Conservation (phyloP, 805 yeast species). For the Starmerella roubikii region DNA sequence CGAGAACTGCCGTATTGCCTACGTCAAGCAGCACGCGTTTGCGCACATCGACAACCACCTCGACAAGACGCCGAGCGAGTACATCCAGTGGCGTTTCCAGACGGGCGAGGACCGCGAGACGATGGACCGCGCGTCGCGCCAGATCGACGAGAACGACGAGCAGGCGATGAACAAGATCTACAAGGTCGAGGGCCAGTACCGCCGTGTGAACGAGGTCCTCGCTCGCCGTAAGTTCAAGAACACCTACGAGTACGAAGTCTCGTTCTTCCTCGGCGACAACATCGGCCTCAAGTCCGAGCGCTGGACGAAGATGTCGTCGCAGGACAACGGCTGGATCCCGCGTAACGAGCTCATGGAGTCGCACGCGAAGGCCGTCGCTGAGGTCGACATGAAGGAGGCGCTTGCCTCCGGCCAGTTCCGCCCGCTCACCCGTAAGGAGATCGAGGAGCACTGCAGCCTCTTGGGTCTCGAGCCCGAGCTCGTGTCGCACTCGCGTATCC, state of each 20-base stretch:
- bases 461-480: conserved; percentile 97
- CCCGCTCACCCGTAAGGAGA: conserved; percentile 99
- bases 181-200: conserved; percentile 96
- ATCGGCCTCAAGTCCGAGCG: conserved; percentile 97
- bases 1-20: conserved; percentile 99
- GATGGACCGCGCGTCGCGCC: conserved; percentile 99
- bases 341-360: conserved; percentile 96
- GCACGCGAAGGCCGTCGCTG: conserved; percentile 98
- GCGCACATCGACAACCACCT: conserved; percentile 98
- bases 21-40: conserved; percentile 99
- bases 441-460: conserved; percentile 96
- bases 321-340: conserved; percentile 99
- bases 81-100: conserved; percentile 99
- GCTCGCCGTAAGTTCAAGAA: conserved; percentile 99
- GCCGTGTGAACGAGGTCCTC: conserved; percentile 89
- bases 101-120: conserved; percentile 99
- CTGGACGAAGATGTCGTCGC: conserved; percentile 99
- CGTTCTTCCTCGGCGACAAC: conserved; percentile 96
- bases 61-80: conserved; percentile 99
- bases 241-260: conserved; percentile 99
- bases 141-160: conserved; percentile 93
- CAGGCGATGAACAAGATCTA: conserved; percentile 98
- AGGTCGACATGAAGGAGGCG: conserved; percentile 99
- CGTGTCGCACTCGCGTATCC: conserved; percentile 98
- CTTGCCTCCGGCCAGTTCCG: conserved; percentile 99